phyloP scores from a whole-genome alignment of 768 basidiomycete genomes.

The Naganishia kalamii region DNA sequence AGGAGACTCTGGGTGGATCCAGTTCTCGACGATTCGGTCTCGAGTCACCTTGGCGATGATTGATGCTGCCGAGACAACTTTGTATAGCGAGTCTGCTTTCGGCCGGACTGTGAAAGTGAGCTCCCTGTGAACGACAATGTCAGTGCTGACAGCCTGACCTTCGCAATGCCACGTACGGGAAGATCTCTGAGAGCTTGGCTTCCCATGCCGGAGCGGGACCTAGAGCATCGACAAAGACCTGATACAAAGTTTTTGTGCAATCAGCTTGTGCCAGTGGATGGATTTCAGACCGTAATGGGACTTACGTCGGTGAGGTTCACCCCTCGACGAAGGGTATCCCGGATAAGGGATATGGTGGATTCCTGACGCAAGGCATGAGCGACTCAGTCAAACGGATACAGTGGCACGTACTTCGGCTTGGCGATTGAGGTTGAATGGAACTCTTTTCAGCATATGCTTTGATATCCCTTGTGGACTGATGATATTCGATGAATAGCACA shows the following conservation, averaged over 20 bases:
- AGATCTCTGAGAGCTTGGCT: constrained; percentile 68
- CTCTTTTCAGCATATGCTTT: constrained; percentile 75
- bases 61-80: constrained; percentile 93
- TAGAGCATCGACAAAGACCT: constrained; percentile 93
- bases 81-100: constrained; percentile 93
- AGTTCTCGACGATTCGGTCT: constrained; percentile 79
- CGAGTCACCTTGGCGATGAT: constrained; percentile 97
- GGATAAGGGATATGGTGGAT: constrained; percentile 81
- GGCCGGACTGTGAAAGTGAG: constrained; percentile 80
- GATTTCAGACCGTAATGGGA: neutral
- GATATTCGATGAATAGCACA: constrained; percentile 44
- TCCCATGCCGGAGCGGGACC: constrained; percentile 82
- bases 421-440: constrained; percentile 65
- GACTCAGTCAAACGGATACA: neutral
- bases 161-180: constrained; percentile 51
- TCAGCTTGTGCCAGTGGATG: neutral
- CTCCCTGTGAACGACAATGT: constrained; percentile 37
- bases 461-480: constrained; percentile 84
- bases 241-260: constrained; percentile 24
- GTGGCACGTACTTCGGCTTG: constrained; percentile 43
- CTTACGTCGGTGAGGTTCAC: constrained; percentile 70
- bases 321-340: constrained; percentile 71
- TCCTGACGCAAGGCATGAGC: constrained; percentile 56
- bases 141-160: neutral
- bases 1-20: constrained; percentile 52